These are phyloP conservation scores for Fusarium tjaetaba DNA, from an alignment of 2,329 filamentous ascomycete genomes.

Conservation along the genomic window DNA sequence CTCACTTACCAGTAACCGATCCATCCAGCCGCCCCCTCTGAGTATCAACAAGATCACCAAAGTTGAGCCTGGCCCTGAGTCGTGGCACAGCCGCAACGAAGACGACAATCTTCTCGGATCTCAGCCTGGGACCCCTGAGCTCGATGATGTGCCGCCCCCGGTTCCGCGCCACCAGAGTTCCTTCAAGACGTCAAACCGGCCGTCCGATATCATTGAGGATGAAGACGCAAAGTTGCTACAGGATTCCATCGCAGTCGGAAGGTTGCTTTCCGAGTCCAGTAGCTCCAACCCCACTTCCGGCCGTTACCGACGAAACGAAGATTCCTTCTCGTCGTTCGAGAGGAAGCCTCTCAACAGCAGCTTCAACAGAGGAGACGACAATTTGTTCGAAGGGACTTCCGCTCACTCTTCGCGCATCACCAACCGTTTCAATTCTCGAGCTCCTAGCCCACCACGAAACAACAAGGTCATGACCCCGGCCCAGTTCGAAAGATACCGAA, in stretches of 20 bases:
- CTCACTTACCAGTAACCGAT: constrained; percentile 58
- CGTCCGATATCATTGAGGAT: constrained; percentile 57
- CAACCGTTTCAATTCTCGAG: constrained; percentile 49
- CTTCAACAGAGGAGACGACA: constrained; percentile 61
- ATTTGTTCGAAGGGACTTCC: constrained; percentile 63
- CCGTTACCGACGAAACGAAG: constrained; percentile 54
- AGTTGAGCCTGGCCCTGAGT: constrained; percentile 58
- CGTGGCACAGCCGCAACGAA: constrained; percentile 60
- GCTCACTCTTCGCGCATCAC: constrained; percentile 51
- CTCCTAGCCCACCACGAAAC: constrained; percentile 59
- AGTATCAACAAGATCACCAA: constrained; percentile 57
- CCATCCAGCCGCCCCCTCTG: constrained; percentile 56
- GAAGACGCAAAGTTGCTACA: constrained; percentile 64
- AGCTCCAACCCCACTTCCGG: constrained; percentile 27
- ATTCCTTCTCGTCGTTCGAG: constrained; percentile 49
- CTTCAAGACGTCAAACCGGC: constrained; percentile 47
- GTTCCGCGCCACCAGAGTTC: constrained; percentile 53
- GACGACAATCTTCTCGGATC: constrained; percentile 59
- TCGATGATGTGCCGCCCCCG: constrained; percentile 53
- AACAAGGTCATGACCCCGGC: constrained; percentile 91
- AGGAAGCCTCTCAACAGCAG: constrained; percentile 44
- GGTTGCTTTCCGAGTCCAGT: constrained; percentile 52
- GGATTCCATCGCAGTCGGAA: constrained; percentile 62
- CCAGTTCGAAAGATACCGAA: constrained; percentile 83
- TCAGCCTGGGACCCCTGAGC: constrained; percentile 50